Percentiles rank a stretch among this genome's conserved stretches.
phyloP scores from a whole-genome alignment of 148 eudicot genomes.

The Arctostaphylos glauca region DNA sequence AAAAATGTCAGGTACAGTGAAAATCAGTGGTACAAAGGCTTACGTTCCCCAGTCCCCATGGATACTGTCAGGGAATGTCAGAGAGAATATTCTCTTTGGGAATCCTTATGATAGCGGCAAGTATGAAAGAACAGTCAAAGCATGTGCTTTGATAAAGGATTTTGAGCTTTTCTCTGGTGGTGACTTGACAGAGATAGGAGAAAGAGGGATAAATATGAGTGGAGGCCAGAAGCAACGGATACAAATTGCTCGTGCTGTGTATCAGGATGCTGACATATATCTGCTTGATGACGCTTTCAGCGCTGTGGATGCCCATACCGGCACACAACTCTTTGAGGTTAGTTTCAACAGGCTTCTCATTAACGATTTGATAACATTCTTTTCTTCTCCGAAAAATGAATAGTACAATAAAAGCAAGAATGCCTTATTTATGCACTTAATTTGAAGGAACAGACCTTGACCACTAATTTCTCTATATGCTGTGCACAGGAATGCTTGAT shows the following conservation, averaged over 20 bases:
- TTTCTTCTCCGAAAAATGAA: not conserved
- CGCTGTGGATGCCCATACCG: slow-evolving; percentile 98
- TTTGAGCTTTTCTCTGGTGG: slow-evolving; percentile 86
- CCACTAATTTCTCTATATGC: not conserved
- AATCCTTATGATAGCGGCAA: slow-evolving; percentile 54
- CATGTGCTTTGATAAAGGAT: slow-evolving; percentile 88
- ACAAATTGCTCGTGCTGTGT: slow-evolving; percentile 97
- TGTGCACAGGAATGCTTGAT: slow-evolving; percentile 75
- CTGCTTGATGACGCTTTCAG: slow-evolving; percentile 97
- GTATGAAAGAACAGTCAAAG: slow-evolving; percentile 62
- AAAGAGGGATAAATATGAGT: slow-evolving; percentile 96
- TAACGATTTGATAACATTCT: not conserved
- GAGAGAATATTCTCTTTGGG: slow-evolving; percentile 91
- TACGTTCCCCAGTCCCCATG: slow-evolving; percentile 97
- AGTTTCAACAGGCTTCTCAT: slow-evolving; percentile 14
- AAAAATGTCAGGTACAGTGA: slow-evolving; percentile 62
- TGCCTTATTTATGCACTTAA: not conserved
- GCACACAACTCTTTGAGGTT: slow-evolving; percentile 90
- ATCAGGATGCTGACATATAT: slow-evolving; percentile 91
- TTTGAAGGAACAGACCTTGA: not conserved
- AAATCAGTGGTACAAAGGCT: slow-evolving; percentile 82
- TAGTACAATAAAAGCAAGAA: not conserved
- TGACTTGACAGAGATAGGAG: slow-evolving; percentile 91
- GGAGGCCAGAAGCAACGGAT: slow-evolving; percentile 99
- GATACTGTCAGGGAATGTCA: slow-evolving; percentile 85